phyloP scores from a whole-genome alignment of 108 stramenopile genomes.

The Thalassiosira profunda region DNA sequence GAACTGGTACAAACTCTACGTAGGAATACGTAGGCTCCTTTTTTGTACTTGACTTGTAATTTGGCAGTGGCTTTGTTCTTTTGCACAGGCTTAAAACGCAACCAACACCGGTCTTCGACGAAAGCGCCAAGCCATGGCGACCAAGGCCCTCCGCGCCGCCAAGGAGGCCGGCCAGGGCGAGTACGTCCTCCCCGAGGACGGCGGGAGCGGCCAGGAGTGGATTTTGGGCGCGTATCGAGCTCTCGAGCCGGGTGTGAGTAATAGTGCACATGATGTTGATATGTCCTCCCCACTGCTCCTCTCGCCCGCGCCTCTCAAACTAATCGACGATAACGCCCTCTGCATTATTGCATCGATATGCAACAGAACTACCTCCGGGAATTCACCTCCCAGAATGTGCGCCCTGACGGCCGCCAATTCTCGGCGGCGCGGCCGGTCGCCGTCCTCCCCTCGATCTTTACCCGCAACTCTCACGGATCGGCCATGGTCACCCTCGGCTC shows the following conservation, averaged over 20 bases:
- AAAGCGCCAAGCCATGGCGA: too few species aligned
- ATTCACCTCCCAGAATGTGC: slow-evolving; percentile 61
- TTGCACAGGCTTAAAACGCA: background rate
- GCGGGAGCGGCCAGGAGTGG: slow-evolving; percentile 24
- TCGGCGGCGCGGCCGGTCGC: slow-evolving; percentile 55
- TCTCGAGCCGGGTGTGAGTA: slow-evolving; percentile 47
- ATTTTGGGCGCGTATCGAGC: slow-evolving; percentile 44
- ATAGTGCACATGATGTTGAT: background rate
- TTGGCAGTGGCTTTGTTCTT: background rate
- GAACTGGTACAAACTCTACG: slow-evolving; percentile 13
- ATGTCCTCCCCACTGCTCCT: background rate
- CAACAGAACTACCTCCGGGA: slow-evolving; percentile 54
- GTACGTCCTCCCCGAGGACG: too few species aligned
- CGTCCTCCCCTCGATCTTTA: slow-evolving; percentile 50
- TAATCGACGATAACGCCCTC: background rate
- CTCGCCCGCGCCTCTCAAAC: background rate
- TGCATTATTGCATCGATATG: background rate
- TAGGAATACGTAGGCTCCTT: too few species aligned
- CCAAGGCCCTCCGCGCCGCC: background rate
- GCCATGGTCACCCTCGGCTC: slow-evolving; percentile 61
- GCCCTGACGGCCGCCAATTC: slow-evolving; percentile 75
- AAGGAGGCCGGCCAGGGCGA: background rate
- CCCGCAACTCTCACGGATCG: slow-evolving; percentile 67
- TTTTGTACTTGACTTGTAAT: background rate
- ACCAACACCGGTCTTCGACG: background rate